Evolutionary conservation across 345 rosid genomes (phyloP).

Genomic region (Cardamine chenopodiifolia): DNA sequence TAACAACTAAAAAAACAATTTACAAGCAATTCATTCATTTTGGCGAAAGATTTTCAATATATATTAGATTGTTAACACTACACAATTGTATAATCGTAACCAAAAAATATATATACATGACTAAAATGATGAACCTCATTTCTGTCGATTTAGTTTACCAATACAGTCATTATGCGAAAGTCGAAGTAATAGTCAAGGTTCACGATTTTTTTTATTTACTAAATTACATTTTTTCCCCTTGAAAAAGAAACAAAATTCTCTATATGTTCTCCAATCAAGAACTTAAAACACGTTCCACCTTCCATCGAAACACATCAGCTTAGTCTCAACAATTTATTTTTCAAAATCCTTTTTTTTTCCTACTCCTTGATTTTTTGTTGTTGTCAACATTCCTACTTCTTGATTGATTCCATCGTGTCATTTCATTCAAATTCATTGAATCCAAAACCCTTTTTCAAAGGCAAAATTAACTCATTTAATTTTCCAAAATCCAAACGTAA

Average conservation of each 20-base stretch:
- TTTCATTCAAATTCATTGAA: constrained; percentile 1
- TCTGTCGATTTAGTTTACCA: background rate
- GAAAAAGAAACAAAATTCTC: background rate
- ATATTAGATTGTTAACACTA: background rate
- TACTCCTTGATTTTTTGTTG: background rate
- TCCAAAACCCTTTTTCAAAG: background rate
- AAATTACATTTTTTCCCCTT: background rate
- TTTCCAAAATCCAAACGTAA: constrained; percentile 11
- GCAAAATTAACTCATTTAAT: background rate
- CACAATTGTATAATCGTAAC: background rate
- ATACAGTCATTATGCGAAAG: background rate
- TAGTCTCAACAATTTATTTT: constrained; percentile 8
- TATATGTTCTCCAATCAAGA: background rate
- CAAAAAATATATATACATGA: background rate
- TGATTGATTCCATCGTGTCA: constrained; percentile 12
- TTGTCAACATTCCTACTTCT: background rate
- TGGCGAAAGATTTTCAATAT: background rate
- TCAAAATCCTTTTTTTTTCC: background rate
- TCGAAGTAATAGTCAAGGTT: background rate
- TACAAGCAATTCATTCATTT: background rate
- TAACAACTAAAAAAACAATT: too few species aligned
- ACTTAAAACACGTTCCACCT: constrained; percentile 29
- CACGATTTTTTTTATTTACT: background rate
- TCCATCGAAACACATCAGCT: background rate
- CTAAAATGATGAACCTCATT: background rate